Evolutionary conservation across 495 filamentous ascomycete species (phyloP), one percentile per base, ranked within the genome.

Genomic region (Daldinia grandis): DNA sequence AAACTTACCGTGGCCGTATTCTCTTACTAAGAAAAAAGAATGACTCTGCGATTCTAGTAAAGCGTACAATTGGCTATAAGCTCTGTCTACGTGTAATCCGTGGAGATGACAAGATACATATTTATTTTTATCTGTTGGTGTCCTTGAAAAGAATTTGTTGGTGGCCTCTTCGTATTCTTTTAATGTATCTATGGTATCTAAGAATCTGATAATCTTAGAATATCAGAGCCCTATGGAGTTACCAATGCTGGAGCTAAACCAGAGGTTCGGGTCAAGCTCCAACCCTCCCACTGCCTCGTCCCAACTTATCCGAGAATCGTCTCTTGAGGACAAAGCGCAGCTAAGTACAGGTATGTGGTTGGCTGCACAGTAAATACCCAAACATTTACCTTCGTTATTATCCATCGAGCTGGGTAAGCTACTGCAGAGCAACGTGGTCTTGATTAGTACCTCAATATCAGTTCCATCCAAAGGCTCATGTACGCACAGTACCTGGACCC

Each of bases 391-490:
- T 55, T 57, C 27, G 28, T 49, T 31, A 28, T 27, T 19, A 49
- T 47, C 51, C 30, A 8, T 37, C 19, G 3, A 30, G n/a, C 15
- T 42, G 27, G 56, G 61, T 49, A 58, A 28, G 63, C 57, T 53
- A 58, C 59, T 68, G 57, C 61, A 68, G 47, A 42, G 56, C 49
- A 33, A 73, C 65, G 69, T 68, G 69, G 64, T 68, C 35, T 14
- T 14, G 44, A 40, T 35, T 38, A 57, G 49, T 19, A 47, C 42
- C 8, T 63, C 33, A 40, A 28, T 12, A 19, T 33, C 49, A 47
- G 31, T 30, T 63, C 49, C 42, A 64, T 24, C 47, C n/a, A 64
- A n/a, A 25, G 12, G 57, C 61, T 65, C 50, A 61, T 57, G 62
- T 31, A 35, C 19, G 27, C 12, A 27, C 1, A 8, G 38, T 19